phyloP scores from a whole-genome alignment of 768 basidiomycete species.

The Tricholomella constricta region DNA sequence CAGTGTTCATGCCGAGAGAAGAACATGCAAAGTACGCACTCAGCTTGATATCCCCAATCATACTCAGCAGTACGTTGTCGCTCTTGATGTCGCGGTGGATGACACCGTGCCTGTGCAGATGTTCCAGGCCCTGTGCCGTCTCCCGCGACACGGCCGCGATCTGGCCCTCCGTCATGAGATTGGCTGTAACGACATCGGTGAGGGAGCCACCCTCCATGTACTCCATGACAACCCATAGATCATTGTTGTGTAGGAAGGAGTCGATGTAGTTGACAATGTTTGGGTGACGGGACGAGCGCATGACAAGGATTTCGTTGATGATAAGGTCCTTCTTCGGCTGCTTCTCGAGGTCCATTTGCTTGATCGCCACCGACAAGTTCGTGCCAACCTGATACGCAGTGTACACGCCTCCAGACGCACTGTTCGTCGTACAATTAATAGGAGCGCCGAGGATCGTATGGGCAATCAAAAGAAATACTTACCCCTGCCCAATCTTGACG shows the following conservation, averaged over 20 bases:
- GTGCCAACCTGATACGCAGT: slow-evolving; percentile 98
- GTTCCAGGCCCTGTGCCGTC: slow-evolving; percentile 89
- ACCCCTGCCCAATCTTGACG: slow-evolving; percentile 99
- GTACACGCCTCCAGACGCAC: slow-evolving; percentile 97
- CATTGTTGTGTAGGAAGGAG: slow-evolving; percentile 96
- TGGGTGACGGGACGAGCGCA: slow-evolving; percentile 95
- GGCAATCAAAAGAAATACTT: slow-evolving; percentile 31
- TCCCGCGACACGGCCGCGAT: slow-evolving; percentile 96
- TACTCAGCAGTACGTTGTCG: slow-evolving; percentile 91
- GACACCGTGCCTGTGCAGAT: slow-evolving; percentile 93
- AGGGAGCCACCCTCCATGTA: slow-evolving; percentile 97
- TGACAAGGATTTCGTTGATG: slow-evolving; percentile 99
- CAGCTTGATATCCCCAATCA: slow-evolving; percentile 96
- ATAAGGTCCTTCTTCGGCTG: slow-evolving; percentile 99
- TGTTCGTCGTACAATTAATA: slow-evolving; percentile 32
- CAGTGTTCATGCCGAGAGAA: not conserved
- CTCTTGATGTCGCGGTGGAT: slow-evolving; percentile 99
- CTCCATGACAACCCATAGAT: slow-evolving; percentile 99
- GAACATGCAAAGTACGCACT: slow-evolving; percentile 58
- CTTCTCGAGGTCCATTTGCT: slow-evolving; percentile 99
- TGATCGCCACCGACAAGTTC: slow-evolving; percentile 94
- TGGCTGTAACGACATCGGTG: slow-evolving; percentile 94
- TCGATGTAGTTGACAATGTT: slow-evolving; percentile 99
- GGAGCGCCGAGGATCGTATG: not conserved
- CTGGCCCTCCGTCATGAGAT: slow-evolving; percentile 98